Conservation (phyloP, 1,139 yeast species). For the Yamadazyma triangularis region DNA sequence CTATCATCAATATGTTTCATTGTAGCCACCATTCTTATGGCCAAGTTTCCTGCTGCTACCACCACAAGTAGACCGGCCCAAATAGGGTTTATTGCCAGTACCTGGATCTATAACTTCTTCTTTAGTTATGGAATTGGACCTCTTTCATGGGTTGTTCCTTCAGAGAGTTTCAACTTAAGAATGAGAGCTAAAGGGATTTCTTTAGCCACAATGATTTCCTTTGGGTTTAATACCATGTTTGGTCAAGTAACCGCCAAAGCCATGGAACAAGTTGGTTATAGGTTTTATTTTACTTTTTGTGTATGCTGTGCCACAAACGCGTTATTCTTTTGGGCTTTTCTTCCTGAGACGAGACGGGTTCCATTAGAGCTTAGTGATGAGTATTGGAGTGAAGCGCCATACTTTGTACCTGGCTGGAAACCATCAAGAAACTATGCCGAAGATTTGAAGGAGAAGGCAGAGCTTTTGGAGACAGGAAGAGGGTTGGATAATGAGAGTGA, state of each 20-base stretch:
- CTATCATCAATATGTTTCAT: conserved; percentile 11
- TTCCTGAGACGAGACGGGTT: conserved; percentile 21
- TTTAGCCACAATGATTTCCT: conserved; percentile 21
- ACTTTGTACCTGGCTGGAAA: conserved; percentile 17
- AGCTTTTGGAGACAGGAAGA: conserved; percentile 11
- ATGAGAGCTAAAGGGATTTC: conserved; percentile 29
- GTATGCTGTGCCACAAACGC: conserved; percentile 22
- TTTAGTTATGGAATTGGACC: conserved; percentile 32
- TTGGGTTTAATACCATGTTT: conserved; percentile 33
- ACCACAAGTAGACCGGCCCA: conserved; percentile 12
- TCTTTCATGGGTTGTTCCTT: conserved; percentile 21
- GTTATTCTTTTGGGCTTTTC: conserved; percentile 21
- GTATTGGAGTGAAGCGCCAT: conserved; percentile 18
- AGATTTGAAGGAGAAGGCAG: conserved; percentile 14
- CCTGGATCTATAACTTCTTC: conserved; percentile 28
- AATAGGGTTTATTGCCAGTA: conserved; percentile 26
- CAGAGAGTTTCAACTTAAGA: conserved; percentile 20
- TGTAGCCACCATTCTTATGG: conserved; percentile 47
- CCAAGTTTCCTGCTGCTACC: conserved; percentile 13
- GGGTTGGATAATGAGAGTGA: conserved; percentile 10
- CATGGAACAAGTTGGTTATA: conserved; percentile 16
- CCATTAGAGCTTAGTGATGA: conserved; percentile 22
- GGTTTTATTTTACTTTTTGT: conserved; percentile 13
- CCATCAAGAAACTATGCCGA: conserved; percentile 12
- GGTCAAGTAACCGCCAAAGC: conserved; percentile 31